phyloP scores from a whole-genome alignment of 768 basidiomycete genomes.

The Gloeopeniophorella convolvens region DNA sequence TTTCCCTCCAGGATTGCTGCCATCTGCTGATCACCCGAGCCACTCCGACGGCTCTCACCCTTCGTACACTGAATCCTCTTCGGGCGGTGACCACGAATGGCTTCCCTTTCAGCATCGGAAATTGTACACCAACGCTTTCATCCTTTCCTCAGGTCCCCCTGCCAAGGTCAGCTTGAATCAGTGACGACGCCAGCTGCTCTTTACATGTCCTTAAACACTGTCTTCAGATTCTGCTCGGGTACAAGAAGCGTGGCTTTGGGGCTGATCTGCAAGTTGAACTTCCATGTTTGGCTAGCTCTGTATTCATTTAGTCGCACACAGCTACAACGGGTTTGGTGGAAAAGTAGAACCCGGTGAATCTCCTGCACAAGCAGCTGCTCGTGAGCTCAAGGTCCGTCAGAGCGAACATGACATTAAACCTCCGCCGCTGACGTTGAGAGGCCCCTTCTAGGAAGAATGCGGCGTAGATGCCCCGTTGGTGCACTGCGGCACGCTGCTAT shows the following conservation, averaged over 20 bases:
- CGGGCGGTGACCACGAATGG: constrained; percentile 48
- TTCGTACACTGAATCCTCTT: constrained; percentile 24
- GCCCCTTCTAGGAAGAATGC: constrained; percentile 93
- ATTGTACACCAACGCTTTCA: constrained; percentile 67
- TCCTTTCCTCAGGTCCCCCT: constrained; percentile 38
- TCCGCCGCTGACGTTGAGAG: not conserved
- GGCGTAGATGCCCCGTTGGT: constrained; percentile 62
- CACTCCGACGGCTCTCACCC: not conserved
- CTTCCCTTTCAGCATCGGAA: constrained; percentile 34
- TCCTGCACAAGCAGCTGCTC: constrained; percentile 57
- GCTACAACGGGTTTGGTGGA: constrained; percentile 87
- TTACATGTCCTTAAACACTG: not conserved
- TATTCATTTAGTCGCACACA: constrained; percentile 26
- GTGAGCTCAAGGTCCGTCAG: constrained; percentile 55
- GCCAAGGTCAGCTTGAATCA: not conserved
- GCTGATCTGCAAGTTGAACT: constrained; percentile 39
- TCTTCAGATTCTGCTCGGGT: constrained; percentile 62
- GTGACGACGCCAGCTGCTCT: constrained; percentile 10
- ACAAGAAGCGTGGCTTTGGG: constrained; percentile 78
- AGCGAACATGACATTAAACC: not conserved
- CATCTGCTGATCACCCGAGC: too few species aligned
- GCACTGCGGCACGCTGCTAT: constrained; percentile 60
- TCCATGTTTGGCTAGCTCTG: not conserved
- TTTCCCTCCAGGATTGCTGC: constrained; percentile 7
- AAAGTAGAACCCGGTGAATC: constrained; percentile 78